A percentile compares a stretch with the other conserved stretches of the same genome.
Conservation (phyloP, 176 grass and related monocot genomes). For the Musa schizocarpa region DNA sequence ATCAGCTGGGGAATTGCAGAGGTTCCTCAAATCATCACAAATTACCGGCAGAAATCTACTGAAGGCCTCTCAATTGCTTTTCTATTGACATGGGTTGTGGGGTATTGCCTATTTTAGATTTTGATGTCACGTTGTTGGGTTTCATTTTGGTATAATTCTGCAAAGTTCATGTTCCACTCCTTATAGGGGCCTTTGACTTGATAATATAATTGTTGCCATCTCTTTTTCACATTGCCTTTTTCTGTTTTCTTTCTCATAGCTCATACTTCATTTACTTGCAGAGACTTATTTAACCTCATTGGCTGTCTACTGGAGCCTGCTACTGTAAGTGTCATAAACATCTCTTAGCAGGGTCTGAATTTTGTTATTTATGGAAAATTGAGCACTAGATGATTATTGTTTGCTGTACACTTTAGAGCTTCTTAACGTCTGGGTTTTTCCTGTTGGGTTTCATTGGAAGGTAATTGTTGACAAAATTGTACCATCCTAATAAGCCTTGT, state of each 20-base stretch:
- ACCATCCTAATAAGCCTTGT: too few relatives aligned
- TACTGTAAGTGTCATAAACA: constrained; percentile 53
- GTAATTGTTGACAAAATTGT: neutral
- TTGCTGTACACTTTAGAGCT: neutral
- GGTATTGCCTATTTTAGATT: constrained; percentile 24
- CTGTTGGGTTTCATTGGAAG: neutral
- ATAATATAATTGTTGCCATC: neutral
- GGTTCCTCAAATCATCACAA: constrained; percentile 89
- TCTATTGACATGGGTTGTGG: constrained; percentile 85
- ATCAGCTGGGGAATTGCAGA: constrained; percentile 78
- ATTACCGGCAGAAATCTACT: constrained; percentile 69
- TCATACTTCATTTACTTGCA: constrained; percentile 27
- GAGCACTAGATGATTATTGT: too few relatives aligned
- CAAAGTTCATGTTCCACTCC: neutral
- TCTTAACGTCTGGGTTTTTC: neutral
- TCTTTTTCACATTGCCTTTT: neutral
- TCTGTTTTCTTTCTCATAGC: neutral
- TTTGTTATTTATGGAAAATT: neutral
- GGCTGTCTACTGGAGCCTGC: constrained; percentile 88
- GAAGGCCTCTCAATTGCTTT: constrained; percentile 82
- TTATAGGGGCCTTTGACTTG: neutral
- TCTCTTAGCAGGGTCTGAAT: neutral
- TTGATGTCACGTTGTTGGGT: too few relatives aligned
- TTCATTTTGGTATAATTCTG: too few relatives aligned
- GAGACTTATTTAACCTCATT: constrained; percentile 86